Evolutionary conservation across 2,329 filamentous ascomycete genomes (phyloP).

Genomic region (Trichoderma citrinoviride): DNA sequence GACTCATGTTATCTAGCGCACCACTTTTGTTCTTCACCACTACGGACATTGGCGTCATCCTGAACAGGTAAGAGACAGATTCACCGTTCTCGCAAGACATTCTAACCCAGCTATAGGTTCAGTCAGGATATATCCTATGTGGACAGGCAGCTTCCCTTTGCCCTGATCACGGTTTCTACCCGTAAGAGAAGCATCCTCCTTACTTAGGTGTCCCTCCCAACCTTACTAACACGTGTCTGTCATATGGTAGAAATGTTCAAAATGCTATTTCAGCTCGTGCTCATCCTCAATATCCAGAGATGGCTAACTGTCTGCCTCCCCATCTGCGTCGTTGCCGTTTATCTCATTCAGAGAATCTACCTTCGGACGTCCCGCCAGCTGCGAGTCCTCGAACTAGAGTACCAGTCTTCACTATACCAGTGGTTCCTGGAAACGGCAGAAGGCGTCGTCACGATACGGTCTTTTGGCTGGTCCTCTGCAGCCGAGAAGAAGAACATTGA

Average conservation of each 20-base stretch:
- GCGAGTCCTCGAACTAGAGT: constrained; percentile 54
- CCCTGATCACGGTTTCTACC: constrained; percentile 31
- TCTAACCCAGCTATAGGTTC: constrained; percentile 31
- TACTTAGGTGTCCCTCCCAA: not conserved
- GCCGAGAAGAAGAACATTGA: constrained; percentile 37
- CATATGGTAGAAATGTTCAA: constrained; percentile 36
- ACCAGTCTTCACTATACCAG: constrained; percentile 47
- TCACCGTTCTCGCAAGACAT: not conserved
- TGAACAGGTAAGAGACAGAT: constrained; percentile 33
- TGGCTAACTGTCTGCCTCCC: constrained; percentile 47
- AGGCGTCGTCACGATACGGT: constrained; percentile 31
- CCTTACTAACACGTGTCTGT: not conserved
- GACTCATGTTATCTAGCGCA: constrained; percentile 30
- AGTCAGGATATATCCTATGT: constrained; percentile 42
- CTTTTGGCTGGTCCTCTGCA: constrained; percentile 29
- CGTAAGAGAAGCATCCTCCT: constrained; percentile 20
- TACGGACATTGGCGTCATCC: constrained; percentile 39
- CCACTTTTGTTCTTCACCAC: constrained; percentile 40
- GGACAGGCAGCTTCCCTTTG: constrained; percentile 38
- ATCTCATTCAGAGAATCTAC: constrained; percentile 30
- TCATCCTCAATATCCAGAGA: constrained; percentile 47
- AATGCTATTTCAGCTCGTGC: constrained; percentile 41
- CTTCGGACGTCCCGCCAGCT: constrained; percentile 56
- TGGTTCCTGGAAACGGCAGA: constrained; percentile 40
- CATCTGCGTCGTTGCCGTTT: constrained; percentile 27